A percentile compares a stretch with the other conserved stretches of the same genome.
phyloP scores from a whole-genome alignment of 164 flowering plant genomes.

The Sedum album region DNA sequence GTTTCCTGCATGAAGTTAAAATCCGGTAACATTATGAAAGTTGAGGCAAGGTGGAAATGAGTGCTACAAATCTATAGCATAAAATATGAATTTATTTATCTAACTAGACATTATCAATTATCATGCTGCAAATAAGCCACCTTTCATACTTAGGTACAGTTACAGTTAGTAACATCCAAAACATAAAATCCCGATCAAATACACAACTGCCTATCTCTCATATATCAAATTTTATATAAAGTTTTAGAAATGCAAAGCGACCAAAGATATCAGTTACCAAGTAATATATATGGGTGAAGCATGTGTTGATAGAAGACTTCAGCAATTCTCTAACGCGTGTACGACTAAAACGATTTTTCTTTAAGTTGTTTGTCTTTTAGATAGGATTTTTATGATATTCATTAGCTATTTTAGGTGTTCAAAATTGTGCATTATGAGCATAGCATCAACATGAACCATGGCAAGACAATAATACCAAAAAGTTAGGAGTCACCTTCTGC shows the following conservation, averaged over 20 bases:
- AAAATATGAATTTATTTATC: not conserved
- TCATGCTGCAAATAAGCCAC: not conserved
- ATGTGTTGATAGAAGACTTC: not conserved
- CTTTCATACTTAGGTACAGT: not conserved
- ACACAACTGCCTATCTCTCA: not conserved
- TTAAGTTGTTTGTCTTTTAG: too few relatives aligned
- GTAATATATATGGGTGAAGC: not conserved
- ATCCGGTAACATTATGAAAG: not conserved
- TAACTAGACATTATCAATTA: not conserved
- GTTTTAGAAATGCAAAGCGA: not conserved
- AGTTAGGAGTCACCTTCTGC: constrained; percentile 41
- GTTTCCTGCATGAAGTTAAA: constrained; percentile 42
- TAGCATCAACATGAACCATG: not conserved
- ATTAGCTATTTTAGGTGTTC: too few relatives aligned
- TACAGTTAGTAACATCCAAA: not conserved
- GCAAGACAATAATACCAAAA: not conserved
- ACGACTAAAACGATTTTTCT: not conserved
- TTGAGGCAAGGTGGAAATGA: not conserved
- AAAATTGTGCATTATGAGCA: not conserved
- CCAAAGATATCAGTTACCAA: not conserved
- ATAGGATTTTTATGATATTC: too few relatives aligned
- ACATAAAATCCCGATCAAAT: not conserved
- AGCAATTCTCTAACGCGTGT: not conserved
- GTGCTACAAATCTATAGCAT: not conserved
- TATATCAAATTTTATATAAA: not conserved